Conservation (phyloP, 495 filamentous ascomycete genomes). For the Podospora australis region DNA sequence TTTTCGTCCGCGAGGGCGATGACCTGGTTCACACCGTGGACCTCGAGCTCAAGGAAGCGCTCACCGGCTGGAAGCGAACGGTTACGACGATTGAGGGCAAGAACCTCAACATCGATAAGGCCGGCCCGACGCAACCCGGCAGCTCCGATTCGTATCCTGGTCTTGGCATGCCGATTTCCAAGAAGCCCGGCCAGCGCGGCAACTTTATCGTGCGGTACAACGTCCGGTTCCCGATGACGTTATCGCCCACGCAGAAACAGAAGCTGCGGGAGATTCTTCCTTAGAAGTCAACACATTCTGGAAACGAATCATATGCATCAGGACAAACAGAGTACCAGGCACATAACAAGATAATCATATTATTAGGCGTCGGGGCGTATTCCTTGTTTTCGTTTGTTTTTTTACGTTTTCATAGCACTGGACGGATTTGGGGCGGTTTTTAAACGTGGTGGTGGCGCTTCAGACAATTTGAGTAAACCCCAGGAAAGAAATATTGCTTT, state of each 20-base stretch:
- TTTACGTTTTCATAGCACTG: background rate
- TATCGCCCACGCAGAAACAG: constrained; percentile 71
- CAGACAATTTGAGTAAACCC: background rate
- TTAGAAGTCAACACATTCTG: background rate
- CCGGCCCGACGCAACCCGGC: constrained; percentile 79
- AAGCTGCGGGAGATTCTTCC: constrained; percentile 67
- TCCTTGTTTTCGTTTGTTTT: background rate
- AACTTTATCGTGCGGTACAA: constrained; percentile 86
- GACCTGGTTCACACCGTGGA: constrained; percentile 72
- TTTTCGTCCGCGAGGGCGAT: constrained; percentile 80
- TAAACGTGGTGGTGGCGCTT: background rate
- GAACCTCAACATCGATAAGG: constrained; percentile 64
- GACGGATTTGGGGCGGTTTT: background rate
- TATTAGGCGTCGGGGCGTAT: background rate
- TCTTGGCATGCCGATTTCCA: constrained; percentile 86
- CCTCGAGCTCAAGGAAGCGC: constrained; percentile 87
- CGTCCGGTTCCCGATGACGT: constrained; percentile 75
- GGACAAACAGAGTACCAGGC: background rate
- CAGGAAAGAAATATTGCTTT: background rate
- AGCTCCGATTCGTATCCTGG: constrained; percentile 73
- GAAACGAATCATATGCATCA: background rate
- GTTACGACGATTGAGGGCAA: constrained; percentile 92
- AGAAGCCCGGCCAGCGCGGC: constrained; percentile 75
- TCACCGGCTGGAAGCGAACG: constrained; percentile 88
- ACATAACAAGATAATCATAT: background rate